Base-by-base conservation (phyloP, 768 basidiomycete species). In the Lepiota venenata region DNA sequence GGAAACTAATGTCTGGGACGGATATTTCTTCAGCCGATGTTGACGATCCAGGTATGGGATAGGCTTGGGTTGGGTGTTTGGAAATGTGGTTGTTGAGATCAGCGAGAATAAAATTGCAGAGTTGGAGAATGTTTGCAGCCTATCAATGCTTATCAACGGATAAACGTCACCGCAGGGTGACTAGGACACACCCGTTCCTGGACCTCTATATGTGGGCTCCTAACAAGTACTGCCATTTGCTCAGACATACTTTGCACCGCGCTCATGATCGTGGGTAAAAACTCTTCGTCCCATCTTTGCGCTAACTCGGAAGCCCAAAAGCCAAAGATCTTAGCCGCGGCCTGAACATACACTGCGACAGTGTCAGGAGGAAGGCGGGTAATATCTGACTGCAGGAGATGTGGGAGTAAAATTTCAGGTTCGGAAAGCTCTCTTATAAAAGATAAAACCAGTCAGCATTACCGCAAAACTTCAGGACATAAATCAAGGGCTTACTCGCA, bases 281-380 rank as follows among this genome's bases (percentile, higher is more conserved):
- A 74, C 38, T 89, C 86, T 37, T 84, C 79, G 42, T 84, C 82
- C 94, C 95, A 98, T 21, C 77, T 70, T 47, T 82, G 75, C 2
- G 93, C 87, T 21, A 90, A 68, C 42, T 88, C 83, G 1, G 89
- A 82, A 5, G 85, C 79, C 89, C 94, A 96, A 50, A 74, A 74
- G 12, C 91, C 93, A 65, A 96, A 95, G 14, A 96, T 80, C 68
- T 98, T 98, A 57, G 83, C 78, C 3, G 85, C 78, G 18, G 91
- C 83, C 64, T 93, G 91, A 38, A 98, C 74, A 62, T 91, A 96
- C 3, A 91, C 81, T 0, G 90, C 78, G 39, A 91, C 77, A 11
- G 81, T 87, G 18, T 87, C 84, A 0, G 87, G 71, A 3, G 79
- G 67, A 15, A 91, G 76, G 27, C 67, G 72, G n/a, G 76, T 73